Evolutionary conservation across 108 stramenopile species (phyloP), one percentile per base, ranked within the genome.

Genomic region (Cyclotella choctawhatcheeana): DNA sequence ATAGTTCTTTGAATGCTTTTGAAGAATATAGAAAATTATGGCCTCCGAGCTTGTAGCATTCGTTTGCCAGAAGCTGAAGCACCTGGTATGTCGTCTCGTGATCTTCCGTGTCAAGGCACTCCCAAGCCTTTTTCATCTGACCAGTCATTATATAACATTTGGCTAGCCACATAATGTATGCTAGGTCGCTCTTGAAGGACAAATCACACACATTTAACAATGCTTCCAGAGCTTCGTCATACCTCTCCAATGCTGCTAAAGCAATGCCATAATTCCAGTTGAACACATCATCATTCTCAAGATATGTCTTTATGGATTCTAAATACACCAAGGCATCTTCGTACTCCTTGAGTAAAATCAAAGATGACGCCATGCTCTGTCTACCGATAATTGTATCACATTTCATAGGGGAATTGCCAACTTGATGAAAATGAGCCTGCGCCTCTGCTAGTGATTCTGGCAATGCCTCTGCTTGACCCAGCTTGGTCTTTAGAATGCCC

Each of bases 341-440:
- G 33, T 55, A 74, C 56, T 94, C 71, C 67, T 85, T 81, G 54
- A 85, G 82, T 31, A 96, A 60, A 81, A 86, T 92, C 71, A 93
- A 89, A 65, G 77, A 90, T 21, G 82, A 84, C 17, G 92, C 95
- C 93, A 92, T 93, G 88, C 95, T 92, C 83, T 93, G 95, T 24
- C 95, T 65, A 10, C 95, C 95, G 35, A 92, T 88, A 47, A 96
- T 90, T 2, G 95, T 96, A 82, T 96, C 95, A 62, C 92, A 90
- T 65, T 96, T 93, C 32, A 58, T 76, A 4, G 91, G 80, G 12
- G 85, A 79, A 22, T 86, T 85, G 10, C 95, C 95, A n/a, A 94
- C 93, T 52, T 59, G 60, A 50, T 90, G 86, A 61, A 93, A 95
- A 64, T 80, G 91, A 62, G 89, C 81, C 30, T 89, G 86, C 6